Evolutionary conservation across 2,329 filamentous ascomycete species (phyloP).

Genomic region (Fusarium falciforme): DNA sequence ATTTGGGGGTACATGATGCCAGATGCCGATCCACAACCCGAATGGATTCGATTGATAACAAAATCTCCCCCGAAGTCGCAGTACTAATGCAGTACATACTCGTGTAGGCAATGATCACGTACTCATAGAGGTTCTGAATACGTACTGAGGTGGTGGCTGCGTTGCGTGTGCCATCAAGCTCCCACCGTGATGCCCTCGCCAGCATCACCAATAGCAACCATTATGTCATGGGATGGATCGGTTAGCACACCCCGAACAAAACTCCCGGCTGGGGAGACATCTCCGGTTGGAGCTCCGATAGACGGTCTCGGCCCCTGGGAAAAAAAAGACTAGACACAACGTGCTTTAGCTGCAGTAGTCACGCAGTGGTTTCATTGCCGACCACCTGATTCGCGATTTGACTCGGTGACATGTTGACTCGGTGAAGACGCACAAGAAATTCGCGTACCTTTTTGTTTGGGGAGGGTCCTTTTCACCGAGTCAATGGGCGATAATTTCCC

Average conservation of each 20-base stretch:
- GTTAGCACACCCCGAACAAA: neutral
- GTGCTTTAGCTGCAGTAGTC: neutral
- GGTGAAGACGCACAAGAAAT: slow-evolving; percentile 11
- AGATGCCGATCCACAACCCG: neutral
- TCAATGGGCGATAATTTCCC: slow-evolving; percentile 13
- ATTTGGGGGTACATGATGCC: neutral
- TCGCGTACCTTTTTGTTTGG: slow-evolving; percentile 6
- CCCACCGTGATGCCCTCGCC: neutral
- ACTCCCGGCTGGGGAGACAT: neutral
- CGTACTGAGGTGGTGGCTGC: neutral
- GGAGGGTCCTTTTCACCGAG: slow-evolving; percentile 20
- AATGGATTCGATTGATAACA: slow-evolving; percentile 11
- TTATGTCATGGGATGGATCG: neutral
- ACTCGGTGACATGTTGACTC: slow-evolving; percentile 30
- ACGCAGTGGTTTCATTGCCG: slow-evolving; percentile 18
- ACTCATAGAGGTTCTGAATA: neutral
- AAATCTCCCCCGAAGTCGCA: neutral
- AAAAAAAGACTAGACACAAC: neutral
- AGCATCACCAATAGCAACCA: neutral
- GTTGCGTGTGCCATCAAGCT: slow-evolving; percentile 2
- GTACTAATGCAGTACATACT: slow-evolving; percentile 1
- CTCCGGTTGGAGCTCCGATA: slow-evolving; percentile 1
- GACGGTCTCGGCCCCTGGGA: neutral
- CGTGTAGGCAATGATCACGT: neutral
- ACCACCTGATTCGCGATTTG: slow-evolving; percentile 28